A percentile compares a stretch with the other conserved stretches of the same genome.
phyloP scores from a whole-genome alignment of 768 basidiomycete species.

The Amanita inopinata region DNA sequence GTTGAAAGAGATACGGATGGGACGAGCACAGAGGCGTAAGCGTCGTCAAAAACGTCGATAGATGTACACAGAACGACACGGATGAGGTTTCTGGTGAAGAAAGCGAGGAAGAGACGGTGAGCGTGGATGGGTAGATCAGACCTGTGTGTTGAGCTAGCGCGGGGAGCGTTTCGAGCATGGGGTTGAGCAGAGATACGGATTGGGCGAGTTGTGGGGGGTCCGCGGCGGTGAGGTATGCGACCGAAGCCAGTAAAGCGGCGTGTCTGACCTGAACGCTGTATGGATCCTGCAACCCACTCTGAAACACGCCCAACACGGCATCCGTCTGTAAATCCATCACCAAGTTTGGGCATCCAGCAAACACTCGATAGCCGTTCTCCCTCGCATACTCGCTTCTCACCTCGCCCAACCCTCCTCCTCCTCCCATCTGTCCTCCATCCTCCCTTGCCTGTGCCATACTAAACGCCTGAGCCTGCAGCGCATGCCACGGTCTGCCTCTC shows the following conservation, averaged over 20 bases:
- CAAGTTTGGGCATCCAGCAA: conserved; percentile 65
- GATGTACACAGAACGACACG: conserved; percentile 32
- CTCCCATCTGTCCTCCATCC: conserved; percentile 7
- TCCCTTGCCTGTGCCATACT: conserved; percentile 40
- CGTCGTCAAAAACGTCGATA: conserved; percentile 56
- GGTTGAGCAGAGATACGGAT: conserved; percentile 48
- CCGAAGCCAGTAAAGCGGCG: conserved; percentile 60
- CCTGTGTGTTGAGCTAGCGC: conserved; percentile 28
- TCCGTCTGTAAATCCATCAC: conserved; percentile 71
- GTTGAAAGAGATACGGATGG: conserved; percentile 62
- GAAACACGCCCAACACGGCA: conserved; percentile 55
- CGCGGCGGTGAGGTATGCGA: conserved; percentile 56
- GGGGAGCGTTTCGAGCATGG: conserved; percentile 70
- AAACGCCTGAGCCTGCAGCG: conserved; percentile 64
- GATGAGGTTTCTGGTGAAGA: conserved; percentile 15
- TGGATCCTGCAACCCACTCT: conserved; percentile 57
- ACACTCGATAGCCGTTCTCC: conserved; percentile 61
- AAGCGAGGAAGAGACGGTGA: conserved; percentile 20
- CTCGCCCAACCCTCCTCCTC: conserved; percentile 13
- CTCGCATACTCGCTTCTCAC: conserved; percentile 24
- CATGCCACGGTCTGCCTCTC: conserved; percentile 75
- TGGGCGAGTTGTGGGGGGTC: conserved; percentile 55
- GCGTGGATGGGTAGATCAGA: neutral
- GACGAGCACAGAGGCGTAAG: conserved; percentile 63
- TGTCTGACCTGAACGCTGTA: conserved; percentile 59